A percentile compares a stretch with the other conserved stretches of the same genome.
Evolutionary conservation across 257 asterid species (phyloP).

Genomic region (Thymus quinquecostatus): DNA sequence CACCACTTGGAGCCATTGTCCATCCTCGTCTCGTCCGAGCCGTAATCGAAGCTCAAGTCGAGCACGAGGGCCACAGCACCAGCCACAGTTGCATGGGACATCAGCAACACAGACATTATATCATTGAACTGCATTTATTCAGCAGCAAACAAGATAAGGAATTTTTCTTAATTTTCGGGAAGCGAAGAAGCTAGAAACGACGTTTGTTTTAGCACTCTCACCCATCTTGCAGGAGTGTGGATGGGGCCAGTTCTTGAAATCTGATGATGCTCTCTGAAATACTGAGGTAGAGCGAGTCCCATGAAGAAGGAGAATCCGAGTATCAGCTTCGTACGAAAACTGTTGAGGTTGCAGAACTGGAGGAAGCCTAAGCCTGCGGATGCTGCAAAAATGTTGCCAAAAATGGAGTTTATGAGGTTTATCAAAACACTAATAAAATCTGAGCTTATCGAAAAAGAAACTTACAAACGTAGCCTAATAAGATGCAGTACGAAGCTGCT

Average conservation of each 20-base stretch:
- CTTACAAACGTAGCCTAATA: constrained; percentile 76
- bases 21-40: constrained; percentile 39
- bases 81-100: constrained; percentile 65
- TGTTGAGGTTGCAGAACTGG: constrained; percentile 83
- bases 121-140: constrained; percentile 54
- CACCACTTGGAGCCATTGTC: constrained; percentile 71
- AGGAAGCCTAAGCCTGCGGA: constrained; percentile 79
- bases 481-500: constrained; percentile 76
- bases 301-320: constrained; percentile 67
- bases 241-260: constrained; percentile 41
- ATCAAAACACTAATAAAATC: neutral
- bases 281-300: constrained; percentile 71
- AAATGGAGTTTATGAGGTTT: too few species aligned
- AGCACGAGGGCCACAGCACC: constrained; percentile 45
- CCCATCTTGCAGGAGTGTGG: constrained; percentile 65
- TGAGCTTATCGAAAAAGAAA: neutral
- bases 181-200: neutral
- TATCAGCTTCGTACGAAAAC: constrained; percentile 69
- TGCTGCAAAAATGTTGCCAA: constrained; percentile 42
- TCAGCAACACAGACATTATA: constrained; percentile 45
- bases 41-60: constrained; percentile 53
- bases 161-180: too few species aligned
- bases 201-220: constrained; percentile 1
- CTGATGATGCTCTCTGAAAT: constrained; percentile 52
- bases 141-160: too few species aligned